Evolutionary conservation across 192 early-diverging fungal genomes (phyloP).

Genomic region (Podila horticola): DNA sequence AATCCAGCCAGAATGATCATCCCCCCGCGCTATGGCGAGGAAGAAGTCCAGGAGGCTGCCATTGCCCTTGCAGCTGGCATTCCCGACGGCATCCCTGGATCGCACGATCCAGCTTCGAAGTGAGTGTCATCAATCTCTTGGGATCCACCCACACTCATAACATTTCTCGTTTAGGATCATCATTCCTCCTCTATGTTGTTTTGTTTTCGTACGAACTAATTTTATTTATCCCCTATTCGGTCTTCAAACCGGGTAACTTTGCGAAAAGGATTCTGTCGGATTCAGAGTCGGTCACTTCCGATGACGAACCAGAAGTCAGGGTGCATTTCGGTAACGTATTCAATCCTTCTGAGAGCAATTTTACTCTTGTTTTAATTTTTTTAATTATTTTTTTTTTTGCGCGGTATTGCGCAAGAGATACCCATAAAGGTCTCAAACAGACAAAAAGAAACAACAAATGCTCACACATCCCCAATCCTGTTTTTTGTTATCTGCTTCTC

Average conservation of each 20-base stretch:
- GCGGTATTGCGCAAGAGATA: background rate
- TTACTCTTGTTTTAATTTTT: background rate
- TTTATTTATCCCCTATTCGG: too few species aligned
- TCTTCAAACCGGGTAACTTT: background rate
- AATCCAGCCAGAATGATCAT: slow-evolving; percentile 40
- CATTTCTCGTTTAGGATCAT: too few species aligned
- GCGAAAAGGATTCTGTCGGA: slow-evolving; percentile 14
- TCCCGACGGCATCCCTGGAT: slow-evolving; percentile 36
- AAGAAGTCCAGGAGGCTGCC: slow-evolving; percentile 30
- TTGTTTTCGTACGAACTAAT: background rate
- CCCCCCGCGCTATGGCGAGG: slow-evolving; percentile 37
- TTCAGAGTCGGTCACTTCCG: slow-evolving; percentile 27
- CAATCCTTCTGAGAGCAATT: background rate
- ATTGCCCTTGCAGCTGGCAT: slow-evolving; percentile 37
- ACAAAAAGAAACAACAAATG: too few species aligned
- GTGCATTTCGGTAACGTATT: slow-evolving; percentile 29
- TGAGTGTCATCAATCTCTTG: background rate
- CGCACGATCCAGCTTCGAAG: background rate
- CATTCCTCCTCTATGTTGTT: too few species aligned
- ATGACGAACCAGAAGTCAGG: slow-evolving; percentile 31
- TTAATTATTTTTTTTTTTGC: background rate
- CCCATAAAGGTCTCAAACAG: too few species aligned
- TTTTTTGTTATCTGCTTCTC: background rate
- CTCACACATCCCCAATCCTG: background rate
- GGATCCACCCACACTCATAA: too few species aligned